Conservation (phyloP, 2,329 filamentous ascomycete species). For the Aspergillus alliaceus region DNA sequence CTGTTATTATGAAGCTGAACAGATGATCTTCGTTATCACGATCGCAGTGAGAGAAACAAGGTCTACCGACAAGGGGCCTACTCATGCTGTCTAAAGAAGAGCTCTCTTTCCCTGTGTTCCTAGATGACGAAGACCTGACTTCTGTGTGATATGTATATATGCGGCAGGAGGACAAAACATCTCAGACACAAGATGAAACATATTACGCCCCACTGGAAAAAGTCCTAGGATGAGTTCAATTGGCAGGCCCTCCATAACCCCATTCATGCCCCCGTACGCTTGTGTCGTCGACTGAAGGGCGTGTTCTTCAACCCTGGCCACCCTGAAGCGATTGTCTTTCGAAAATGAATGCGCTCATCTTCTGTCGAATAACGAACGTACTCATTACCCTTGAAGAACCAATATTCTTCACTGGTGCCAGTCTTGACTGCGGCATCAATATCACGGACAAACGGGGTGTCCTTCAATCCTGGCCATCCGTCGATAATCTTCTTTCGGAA, state of each 20-base stretch:
- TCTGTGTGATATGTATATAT: no score
- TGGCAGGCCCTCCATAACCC: not conserved
- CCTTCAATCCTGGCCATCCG: not conserved
- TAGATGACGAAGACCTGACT: no score
- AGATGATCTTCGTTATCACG: no score
- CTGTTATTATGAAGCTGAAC: no score
- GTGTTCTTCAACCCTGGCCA: not conserved
- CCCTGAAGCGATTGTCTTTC: not conserved
- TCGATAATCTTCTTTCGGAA: not conserved
- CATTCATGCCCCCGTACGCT: not conserved
- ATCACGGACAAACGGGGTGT: not conserved
- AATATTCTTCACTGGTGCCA: not conserved
- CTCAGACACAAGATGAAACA: not conserved
- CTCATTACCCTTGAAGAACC: not conserved
- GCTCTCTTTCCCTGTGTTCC: no score
- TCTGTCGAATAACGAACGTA: not conserved
- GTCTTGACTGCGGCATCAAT: not conserved
- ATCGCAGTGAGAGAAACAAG: no score
- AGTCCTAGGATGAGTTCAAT: not conserved
- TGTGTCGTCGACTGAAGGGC: not conserved
- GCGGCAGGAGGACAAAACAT: no score
- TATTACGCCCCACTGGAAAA: not conserved
- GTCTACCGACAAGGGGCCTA: no score
- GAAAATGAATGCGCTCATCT: not conserved
- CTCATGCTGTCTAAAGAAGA: no score